Conservation (phyloP, 768 basidiomycete species). For the Amanita subjunquillea region DNA sequence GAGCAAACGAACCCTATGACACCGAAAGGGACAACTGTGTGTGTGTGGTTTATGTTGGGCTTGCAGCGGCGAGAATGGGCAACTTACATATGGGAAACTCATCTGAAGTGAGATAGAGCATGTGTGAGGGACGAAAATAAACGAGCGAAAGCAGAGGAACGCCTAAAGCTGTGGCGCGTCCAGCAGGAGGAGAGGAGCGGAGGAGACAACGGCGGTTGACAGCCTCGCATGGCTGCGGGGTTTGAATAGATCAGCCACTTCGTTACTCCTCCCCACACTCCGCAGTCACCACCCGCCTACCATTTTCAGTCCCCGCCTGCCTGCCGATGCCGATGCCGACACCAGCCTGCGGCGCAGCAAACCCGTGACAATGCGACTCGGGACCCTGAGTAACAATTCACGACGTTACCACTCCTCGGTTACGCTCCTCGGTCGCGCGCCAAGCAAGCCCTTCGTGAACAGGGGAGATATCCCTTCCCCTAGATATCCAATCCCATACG, state of each 20-base stretch:
- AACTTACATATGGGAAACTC: slow-evolving; percentile 80
- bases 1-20: slow-evolving; percentile 59
- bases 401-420: no score
- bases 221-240: neutral
- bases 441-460: no score
- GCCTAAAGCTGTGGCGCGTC: neutral
- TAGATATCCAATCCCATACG: no score
- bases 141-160: neutral
- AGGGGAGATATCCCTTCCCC: no score
- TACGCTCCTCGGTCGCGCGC: no score
- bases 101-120: slow-evolving; percentile 89
- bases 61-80: slow-evolving; percentile 1
- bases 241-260: neutral
- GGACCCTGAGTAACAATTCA: no score
- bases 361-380: no score
- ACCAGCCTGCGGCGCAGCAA: neutral
- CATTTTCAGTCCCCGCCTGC: neutral
- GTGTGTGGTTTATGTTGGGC: slow-evolving; percentile 6
- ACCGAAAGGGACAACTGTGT: slow-evolving; percentile 77
- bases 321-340: neutral
- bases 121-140: slow-evolving; percentile 30
- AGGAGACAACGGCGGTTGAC: neutral
- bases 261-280: neutral
- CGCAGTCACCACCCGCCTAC: neutral
- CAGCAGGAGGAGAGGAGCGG: neutral